phyloP scores from a whole-genome alignment of 345 rosid genomes.

The Linum lewisii region DNA sequence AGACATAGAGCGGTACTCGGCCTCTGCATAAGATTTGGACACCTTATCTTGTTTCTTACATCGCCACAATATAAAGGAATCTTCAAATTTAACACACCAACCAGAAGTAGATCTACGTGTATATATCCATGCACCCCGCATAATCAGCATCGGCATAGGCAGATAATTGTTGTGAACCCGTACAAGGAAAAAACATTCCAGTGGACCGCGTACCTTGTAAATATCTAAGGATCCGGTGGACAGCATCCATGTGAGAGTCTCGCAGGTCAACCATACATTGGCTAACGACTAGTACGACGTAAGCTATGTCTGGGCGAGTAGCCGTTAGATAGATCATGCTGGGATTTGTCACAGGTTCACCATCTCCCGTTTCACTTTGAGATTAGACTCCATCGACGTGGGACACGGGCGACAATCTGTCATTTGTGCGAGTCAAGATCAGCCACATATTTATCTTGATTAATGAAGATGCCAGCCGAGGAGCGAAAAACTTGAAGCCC shows the following conservation, averaged over 20 bases:
- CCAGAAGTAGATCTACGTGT: not conserved
- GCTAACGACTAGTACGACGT: not conserved
- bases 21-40: too few relatives aligned
- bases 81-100: conserved; percentile 2
- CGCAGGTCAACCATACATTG: not conserved
- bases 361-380: too few relatives aligned
- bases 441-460: too few relatives aligned
- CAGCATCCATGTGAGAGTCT: not conserved
- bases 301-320: not conserved
- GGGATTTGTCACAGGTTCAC: too few relatives aligned
- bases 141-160: conserved; percentile 8
- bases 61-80: not conserved
- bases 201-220: not conserved
- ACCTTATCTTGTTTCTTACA: conserved; percentile 7
- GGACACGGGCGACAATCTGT: too few relatives aligned
- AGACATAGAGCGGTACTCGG: too few relatives aligned
- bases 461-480: too few relatives aligned
- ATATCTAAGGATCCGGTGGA: not conserved
- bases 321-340: too few relatives aligned
- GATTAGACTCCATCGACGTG: too few relatives aligned
- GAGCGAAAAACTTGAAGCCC: not conserved
- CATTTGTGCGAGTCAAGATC: too few relatives aligned
- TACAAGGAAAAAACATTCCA: too few relatives aligned
- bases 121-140: not conserved
- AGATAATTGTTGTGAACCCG: not conserved